Conservation (phyloP, 352 stramenopile genomes). For the Phytophthora cryptogea region DNA sequence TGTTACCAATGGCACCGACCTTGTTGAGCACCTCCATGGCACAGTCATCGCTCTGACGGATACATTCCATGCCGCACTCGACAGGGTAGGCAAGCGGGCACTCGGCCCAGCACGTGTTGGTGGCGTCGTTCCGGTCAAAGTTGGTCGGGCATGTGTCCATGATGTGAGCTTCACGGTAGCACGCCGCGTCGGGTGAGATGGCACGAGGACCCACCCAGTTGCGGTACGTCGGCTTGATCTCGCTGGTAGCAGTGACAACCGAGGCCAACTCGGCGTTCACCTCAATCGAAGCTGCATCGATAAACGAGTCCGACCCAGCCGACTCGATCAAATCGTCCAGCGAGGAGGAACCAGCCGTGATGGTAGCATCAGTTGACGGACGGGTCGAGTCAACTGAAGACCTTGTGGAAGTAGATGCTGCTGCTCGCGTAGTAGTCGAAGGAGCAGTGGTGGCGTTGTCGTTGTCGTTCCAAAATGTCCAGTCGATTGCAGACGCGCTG, state of each 20-base stretch:
- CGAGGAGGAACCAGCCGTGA: slow-evolving; percentile 6
- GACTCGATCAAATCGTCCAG: slow-evolving; percentile 10
- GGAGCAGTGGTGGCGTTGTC: slow-evolving; percentile 12
- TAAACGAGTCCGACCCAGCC: slow-evolving; percentile 19
- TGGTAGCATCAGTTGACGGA: background rate
- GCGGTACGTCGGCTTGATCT: slow-evolving; percentile 4
- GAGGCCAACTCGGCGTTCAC: slow-evolving; percentile 18
- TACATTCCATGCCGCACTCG: slow-evolving; percentile 59
- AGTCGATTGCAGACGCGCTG: slow-evolving; percentile 17
- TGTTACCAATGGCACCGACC: slow-evolving; percentile 33
- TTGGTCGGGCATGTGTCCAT: slow-evolving; percentile 5
- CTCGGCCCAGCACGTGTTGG: slow-evolving; percentile 58
- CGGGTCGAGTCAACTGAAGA: slow-evolving; percentile 3
- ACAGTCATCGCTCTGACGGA: slow-evolving; percentile 26
- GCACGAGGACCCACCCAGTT: slow-evolving; percentile 35
- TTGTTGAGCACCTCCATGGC: slow-evolving; percentile 26
- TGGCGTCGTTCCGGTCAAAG: slow-evolving; percentile 29
- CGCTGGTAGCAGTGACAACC: slow-evolving; percentile 1
- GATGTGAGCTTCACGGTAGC: slow-evolving; percentile 39
- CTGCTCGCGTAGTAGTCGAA: background rate
- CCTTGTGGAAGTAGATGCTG: slow-evolving; percentile 3
- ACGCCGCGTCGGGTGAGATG: slow-evolving; percentile 22
- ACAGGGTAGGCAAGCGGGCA: slow-evolving; percentile 65
- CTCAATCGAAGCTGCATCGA: slow-evolving; percentile 10
- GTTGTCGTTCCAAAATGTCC: slow-evolving; percentile 29